Conservation (phyloP, 2,329 filamentous ascomycete species). For the Diplodia seriata region DNA sequence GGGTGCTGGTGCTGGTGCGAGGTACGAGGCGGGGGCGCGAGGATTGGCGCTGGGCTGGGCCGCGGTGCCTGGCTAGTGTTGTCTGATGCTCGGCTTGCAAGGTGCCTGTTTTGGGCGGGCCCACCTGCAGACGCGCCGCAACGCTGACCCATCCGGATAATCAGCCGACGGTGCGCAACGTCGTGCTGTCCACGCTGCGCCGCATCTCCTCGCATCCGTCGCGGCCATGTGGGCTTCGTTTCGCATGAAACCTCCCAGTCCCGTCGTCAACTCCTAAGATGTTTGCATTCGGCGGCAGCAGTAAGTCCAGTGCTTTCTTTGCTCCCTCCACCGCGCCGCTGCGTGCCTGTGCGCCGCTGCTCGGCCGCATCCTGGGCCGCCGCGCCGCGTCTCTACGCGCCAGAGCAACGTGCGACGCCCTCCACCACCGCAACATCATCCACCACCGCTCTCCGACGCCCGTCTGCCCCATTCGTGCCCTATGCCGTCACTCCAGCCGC, state of each 20-base stretch:
- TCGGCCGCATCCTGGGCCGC: conserved; percentile 2
- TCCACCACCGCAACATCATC: not conserved
- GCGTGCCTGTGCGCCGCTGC: conserved; percentile 20
- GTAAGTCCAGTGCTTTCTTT: conserved; percentile 39
- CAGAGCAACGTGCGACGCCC: conserved; percentile 6
- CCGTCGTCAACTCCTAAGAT: conserved; percentile 35
- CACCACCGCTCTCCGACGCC: conserved; percentile 3
- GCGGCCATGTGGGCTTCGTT: conserved; percentile 29
- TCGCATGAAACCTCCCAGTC: conserved; percentile 26
- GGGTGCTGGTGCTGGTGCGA: not conserved
- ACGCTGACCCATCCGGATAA: conserved; percentile 18
- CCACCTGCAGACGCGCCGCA: not conserved
- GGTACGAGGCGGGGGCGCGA: not conserved
- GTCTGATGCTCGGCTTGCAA: not conserved
- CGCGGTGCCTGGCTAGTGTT: not conserved
- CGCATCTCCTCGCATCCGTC: conserved; percentile 24
- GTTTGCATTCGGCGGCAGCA: conserved; percentile 46
- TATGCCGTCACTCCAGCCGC: not conserved
- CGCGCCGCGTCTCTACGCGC: not conserved
- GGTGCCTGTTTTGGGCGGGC: not conserved
- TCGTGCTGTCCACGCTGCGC: conserved; percentile 22
- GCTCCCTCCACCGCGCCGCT: not conserved
- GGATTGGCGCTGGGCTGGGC: not conserved
- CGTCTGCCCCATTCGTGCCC: conserved; percentile 18
- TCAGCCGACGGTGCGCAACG: conserved; percentile 26